Evolutionary conservation across 768 basidiomycete genomes (phyloP).

Genomic region (Trametes villosa): DNA sequence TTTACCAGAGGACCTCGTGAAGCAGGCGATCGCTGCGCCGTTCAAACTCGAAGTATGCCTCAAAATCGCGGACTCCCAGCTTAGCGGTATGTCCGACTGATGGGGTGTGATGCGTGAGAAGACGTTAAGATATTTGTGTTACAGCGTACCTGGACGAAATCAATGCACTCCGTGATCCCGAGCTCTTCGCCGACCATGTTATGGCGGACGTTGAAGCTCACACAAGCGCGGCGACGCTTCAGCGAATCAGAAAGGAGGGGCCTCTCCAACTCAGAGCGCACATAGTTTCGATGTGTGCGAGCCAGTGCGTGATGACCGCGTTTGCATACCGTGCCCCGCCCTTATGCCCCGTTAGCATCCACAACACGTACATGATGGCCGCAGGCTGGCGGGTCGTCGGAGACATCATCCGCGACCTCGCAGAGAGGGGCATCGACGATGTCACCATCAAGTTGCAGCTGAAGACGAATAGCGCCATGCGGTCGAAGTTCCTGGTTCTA

Average conservation of each 20-base stretch:
- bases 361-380: slow-evolving; percentile 83
- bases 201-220: slow-evolving; percentile 60
- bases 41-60: slow-evolving; percentile 66
- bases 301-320: too few species aligned
- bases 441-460: slow-evolving; percentile 55
- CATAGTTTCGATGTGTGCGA: slow-evolving; percentile 24
- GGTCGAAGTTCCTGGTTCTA: slow-evolving; percentile 63
- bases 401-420: slow-evolving; percentile 58
- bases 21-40: slow-evolving; percentile 63
- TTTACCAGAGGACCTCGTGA: slow-evolving; percentile 66
- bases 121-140: background rate
- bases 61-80: slow-evolving; percentile 75
- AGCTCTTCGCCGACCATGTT: slow-evolving; percentile 62
- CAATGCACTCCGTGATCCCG: slow-evolving; percentile 64
- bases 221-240: slow-evolving; percentile 32
- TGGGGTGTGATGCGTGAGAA: background rate
- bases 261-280: slow-evolving; percentile 10
- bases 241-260: slow-evolving; percentile 4
- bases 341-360: slow-evolving; percentile 71
- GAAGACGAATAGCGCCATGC: slow-evolving; percentile 51
- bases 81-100: slow-evolving; percentile 51
- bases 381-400: slow-evolving; percentile 80
- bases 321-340: too few species aligned
- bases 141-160: slow-evolving; percentile 74
- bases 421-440: slow-evolving; percentile 59